Evolutionary conservation across 257 asterid species (phyloP).

Genomic region (Solanum pimpinellifolium): DNA sequence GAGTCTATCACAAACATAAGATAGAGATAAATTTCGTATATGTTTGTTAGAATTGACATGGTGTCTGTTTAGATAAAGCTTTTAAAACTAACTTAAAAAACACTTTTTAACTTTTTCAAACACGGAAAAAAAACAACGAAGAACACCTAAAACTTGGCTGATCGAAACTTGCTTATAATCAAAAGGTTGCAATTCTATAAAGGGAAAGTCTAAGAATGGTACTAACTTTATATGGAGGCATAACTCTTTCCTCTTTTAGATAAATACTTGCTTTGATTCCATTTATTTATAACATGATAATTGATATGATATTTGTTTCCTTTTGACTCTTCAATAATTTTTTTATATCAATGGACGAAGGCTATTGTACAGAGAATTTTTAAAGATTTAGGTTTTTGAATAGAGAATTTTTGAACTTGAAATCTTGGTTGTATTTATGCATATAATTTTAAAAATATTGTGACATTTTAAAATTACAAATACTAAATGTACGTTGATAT

Average conservation of each 20-base stretch:
- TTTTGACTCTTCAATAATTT: background rate
- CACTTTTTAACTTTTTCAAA: too few relatives aligned
- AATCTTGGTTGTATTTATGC: background rate
- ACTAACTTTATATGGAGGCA: background rate
- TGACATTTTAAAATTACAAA: background rate
- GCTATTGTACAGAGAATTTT: background rate
- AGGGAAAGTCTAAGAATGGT: constrained; percentile 21
- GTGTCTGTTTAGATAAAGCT: too few relatives aligned
- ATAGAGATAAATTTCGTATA: too few relatives aligned
- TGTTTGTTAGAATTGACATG: background rate
- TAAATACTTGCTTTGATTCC: constrained; percentile 21
- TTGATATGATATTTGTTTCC: background rate
- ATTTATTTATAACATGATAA: background rate
- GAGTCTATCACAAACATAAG: background rate
- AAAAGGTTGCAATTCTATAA: constrained; percentile 16
- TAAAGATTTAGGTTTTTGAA: background rate
- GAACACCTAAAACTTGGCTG: background rate
- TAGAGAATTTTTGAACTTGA: background rate
- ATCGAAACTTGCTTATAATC: background rate
- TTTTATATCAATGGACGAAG: background rate
- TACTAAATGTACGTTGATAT: background rate
- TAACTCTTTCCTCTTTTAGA: constrained; percentile 12
- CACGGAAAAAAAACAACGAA: too few relatives aligned
- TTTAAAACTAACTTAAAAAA: too few relatives aligned
- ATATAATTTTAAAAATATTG: background rate